Base-by-base conservation (phyloP, 1,284 basidiomycete species). In the Hemileia vastatrix region DNA sequence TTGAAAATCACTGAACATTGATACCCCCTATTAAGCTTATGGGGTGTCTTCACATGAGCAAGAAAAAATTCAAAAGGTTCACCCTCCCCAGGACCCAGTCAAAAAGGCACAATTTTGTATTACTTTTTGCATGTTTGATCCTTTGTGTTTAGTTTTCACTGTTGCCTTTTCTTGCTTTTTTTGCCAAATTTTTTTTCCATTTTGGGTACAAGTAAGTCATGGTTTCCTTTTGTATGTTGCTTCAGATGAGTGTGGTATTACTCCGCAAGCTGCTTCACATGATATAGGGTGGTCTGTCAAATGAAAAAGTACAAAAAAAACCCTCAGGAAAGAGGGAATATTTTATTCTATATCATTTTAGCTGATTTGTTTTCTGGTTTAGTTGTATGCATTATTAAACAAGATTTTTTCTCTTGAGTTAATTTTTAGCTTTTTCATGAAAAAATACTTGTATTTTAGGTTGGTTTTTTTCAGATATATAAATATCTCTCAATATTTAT, bases 171-270 rank as follows among this genome's bases (percentile, higher is more conserved):
- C n/a, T n/a, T n/a, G n/a, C n/a, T n/a, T n/a, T n/a, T n/a, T n/a
- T n/a, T n/a, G n/a, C n/a, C n/a, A n/a, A n/a, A n/a, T n/a, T n/a
- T n/a, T n/a, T n/a, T n/a, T n/a, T n/a, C n/a, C n/a, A n/a, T n/a
- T n/a, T n/a, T n/a, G n/a, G n/a, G n/a, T n/a, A n/a, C n/a, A n/a
- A n/a, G n/a, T n/a, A n/a, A n/a, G n/a, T n/a, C n/a, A n/a, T n/a
- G n/a, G n/a, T n/a, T n/a, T n/a, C n/a, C n/a, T n/a, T n/a, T n/a
- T n/a, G n/a, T n/a, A n/a, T n/a, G n/a, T n/a, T n/a, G n/a, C n/a
- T n/a, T n/a, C 11, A 54, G 53, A 54, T 54, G 53, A 54, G n/a
- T n/a, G 32, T 36, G 53, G 53, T 21, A 23, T 54, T 1, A 43
- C 15, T 4, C 33, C n/a, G 4, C 19, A 54, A n/a, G 53, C 21